Conservation (phyloP, 192 early-diverging fungal species). For the Neocallimastix lanati region DNA sequence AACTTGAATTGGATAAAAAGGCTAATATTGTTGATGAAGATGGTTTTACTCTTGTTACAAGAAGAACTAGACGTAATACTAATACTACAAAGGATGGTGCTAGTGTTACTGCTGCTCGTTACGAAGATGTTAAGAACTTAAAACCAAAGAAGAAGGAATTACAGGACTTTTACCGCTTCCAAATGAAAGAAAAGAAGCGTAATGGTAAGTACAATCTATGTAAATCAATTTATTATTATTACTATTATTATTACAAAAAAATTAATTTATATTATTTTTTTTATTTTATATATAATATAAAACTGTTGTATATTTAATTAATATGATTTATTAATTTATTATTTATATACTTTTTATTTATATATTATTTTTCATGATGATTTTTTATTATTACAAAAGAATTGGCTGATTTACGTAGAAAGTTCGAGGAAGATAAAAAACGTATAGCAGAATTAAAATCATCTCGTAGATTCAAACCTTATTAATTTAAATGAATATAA, state of each 20-base stretch:
- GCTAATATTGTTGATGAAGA: constrained; percentile 79
- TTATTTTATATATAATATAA: no score
- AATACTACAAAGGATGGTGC: constrained; percentile 53
- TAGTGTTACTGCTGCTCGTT: constrained; percentile 33
- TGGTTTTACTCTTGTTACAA: constrained; percentile 73
- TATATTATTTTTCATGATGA: constrained; percentile 4
- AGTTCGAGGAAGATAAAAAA: constrained; percentile 84
- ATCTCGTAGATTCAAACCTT: constrained; percentile 68
- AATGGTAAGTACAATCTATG: constrained; percentile 54
- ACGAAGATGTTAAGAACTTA: constrained; percentile 24
- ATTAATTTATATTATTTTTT: no score
- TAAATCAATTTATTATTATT: no score
- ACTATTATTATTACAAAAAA: no score
- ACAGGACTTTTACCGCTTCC: constrained; percentile 89
- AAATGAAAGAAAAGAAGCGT: constrained; percentile 75
- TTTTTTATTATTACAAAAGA: constrained; percentile 27
- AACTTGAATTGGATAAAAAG: constrained; percentile 36
- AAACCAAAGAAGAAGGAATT: constrained; percentile 66
- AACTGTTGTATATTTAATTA: no score
- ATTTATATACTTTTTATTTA: neutral
- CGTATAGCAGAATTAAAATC: constrained; percentile 63
- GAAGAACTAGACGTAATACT: constrained; percentile 37
- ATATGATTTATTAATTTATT: no score
- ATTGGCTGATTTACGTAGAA: constrained; percentile 67
- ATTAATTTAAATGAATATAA: no score